These are phyloP conservation scores for Lasiodiplodia gonubiensis DNA, from an alignment of 2,329 filamentous ascomycete genomes.

Conservation along the genomic window DNA sequence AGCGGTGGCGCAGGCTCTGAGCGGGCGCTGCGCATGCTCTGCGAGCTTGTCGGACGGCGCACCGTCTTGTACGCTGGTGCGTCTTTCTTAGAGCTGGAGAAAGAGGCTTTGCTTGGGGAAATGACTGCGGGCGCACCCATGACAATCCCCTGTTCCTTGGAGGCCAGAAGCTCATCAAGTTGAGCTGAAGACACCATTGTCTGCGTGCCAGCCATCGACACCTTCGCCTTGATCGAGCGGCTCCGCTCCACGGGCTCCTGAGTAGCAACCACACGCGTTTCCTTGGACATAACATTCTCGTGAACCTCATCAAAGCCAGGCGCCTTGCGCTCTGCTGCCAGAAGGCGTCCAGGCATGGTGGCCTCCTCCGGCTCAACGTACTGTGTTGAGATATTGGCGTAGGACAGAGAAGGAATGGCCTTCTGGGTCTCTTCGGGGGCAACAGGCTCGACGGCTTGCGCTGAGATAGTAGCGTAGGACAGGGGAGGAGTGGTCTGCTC, in stretches of 20 bases:
- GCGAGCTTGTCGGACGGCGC: constrained; percentile 72
- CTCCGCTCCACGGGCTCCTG: constrained; percentile 16
- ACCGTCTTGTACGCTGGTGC: constrained; percentile 37
- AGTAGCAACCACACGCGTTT: constrained; percentile 5
- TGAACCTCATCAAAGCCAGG: constrained; percentile 11
- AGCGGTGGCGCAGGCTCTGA: constrained; percentile 69
- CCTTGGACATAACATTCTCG: constrained; percentile 25
- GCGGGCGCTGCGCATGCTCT: constrained; percentile 65
- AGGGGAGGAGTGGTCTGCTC: constrained; percentile 30
- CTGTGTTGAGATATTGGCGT: constrained; percentile 40
- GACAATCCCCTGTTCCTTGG: constrained; percentile 44
- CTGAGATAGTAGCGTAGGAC: constrained; percentile 38
- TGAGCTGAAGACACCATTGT: constrained; percentile 82
- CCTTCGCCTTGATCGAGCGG: constrained; percentile 23
- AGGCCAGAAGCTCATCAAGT: constrained; percentile 74
- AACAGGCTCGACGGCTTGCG: constrained; percentile 42
- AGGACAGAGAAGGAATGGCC: constrained; percentile 31
- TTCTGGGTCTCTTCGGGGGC: constrained; percentile 1
- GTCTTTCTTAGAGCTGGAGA: constrained; percentile 13
- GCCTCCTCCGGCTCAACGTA: constrained; percentile 39
- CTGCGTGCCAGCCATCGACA: constrained; percentile 62
- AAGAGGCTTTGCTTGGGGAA: constrained; percentile 33
- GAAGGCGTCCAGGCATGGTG: constrained; percentile 35
- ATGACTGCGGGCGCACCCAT: constrained; percentile 37
- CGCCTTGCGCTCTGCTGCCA: constrained; percentile 7